Evolutionary conservation across 2,329 filamentous ascomycete species (phyloP), one percentile per base, ranked within the genome.

Genomic region (Aureobasidium sp.): DNA sequence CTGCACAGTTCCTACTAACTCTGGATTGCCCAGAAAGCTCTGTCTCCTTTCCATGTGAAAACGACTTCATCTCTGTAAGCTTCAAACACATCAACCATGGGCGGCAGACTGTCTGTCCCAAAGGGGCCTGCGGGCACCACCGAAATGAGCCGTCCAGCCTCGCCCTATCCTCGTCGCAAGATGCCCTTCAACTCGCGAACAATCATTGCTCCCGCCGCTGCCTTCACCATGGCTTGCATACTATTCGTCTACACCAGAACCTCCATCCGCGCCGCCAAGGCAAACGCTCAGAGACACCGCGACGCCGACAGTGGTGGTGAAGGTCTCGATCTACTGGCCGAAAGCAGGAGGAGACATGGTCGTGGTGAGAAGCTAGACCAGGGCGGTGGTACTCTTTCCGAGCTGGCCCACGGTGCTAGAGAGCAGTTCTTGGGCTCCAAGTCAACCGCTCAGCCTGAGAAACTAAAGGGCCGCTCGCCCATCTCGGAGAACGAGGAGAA

Each of bases 181-280:
- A 66, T 66, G 43, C 70, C 65, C 42, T 64, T 62, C 23, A 73
- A 73, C 62, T 64, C 67, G 35, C 66, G 71, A 4, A 82, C 79
- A 4, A 67, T 84, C 38, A 79, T 81, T 62, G 83, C 82, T 2
- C 83, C 84, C 5, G 75, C 84, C n/a, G 83, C 82, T n/a, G 83
- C 83, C 27, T 76, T 84, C 64, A 81, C 80, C 15, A 85, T 86
- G 83, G 83, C 83, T 17, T 71, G 79, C 51, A 68, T 86, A 23
- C 77, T 85, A 33, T 83, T 81, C 70, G 73, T 80, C 35, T 89
- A 89, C 72, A 78, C 84, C 29, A 75, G 85, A 54, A 85, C 81
- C 9, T 85, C 82, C 25, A 88, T 89, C 63, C 77, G 80, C 62
- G 81, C 84, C 25, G 86, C 86, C 2, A 86, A 87, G 66, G 76